A percentile compares a stretch with the other conserved stretches of the same genome.
Evolutionary conservation across 768 basidiomycete species (phyloP).

Genomic region (Symmetrospora coprosmae): DNA sequence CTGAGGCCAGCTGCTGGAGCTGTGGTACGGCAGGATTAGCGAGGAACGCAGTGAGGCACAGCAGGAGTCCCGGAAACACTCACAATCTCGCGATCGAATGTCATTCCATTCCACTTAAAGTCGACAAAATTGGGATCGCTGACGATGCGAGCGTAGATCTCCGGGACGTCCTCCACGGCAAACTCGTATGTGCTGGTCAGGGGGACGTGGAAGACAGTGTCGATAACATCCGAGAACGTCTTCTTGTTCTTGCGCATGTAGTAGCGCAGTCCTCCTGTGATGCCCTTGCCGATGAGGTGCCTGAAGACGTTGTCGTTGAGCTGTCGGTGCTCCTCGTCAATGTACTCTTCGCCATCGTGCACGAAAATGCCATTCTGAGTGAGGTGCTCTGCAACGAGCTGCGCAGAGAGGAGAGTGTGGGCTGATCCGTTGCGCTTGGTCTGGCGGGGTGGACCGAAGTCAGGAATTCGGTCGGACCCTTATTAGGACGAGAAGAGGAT

Average conservation of each 20-base stretch:
- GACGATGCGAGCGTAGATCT: conserved; percentile 14
- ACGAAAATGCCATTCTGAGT: not conserved
- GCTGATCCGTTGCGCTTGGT: no score
- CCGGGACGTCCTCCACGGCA: conserved; percentile 1
- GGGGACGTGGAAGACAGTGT: no score
- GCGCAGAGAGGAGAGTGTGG: not conserved
- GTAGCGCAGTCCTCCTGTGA: not conserved
- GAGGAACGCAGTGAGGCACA: not conserved
- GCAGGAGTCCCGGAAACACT: not conserved
- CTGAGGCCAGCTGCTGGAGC: not conserved
- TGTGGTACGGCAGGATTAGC: not conserved
- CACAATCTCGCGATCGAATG: not conserved
- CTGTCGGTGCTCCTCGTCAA: not conserved
- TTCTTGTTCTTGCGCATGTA: no score
- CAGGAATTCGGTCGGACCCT: no score
- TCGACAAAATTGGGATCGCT: not conserved
- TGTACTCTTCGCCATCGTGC: not conserved
- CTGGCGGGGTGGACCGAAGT: no score
- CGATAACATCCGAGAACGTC: no score
- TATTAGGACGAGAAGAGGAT: no score
- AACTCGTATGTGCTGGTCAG: not conserved
- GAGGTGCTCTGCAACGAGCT: not conserved
- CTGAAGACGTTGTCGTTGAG: not conserved
- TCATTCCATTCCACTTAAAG: not conserved
- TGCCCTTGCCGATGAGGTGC: not conserved